Evolutionary conservation across 192 early-diverging fungal genomes (phyloP), one percentile per base, ranked within the genome.

Genomic region (Jimgerdemannia flammicorona): DNA sequence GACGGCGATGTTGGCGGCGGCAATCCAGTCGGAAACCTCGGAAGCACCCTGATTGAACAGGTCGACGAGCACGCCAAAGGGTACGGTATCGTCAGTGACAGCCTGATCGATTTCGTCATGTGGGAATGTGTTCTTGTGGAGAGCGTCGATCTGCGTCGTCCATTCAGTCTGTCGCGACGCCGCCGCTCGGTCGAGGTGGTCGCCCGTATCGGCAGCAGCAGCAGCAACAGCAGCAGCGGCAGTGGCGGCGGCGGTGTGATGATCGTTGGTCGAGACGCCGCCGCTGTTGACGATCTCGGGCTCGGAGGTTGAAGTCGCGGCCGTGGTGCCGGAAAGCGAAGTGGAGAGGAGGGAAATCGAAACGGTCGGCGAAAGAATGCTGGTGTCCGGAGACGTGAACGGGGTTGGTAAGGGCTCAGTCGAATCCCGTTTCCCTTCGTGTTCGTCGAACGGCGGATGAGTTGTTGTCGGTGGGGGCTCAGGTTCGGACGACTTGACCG

Each of bases 1-100:
- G 54, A 87, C 83, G 39, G 81, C 79, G 74, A 89, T 75, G 66
- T 89, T 84, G 39, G 88, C 84, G 20, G 66, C 79, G 70, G 86
- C 85, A 20, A 89, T 71, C 88, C 88, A 89, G 3, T 79, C 67
- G 20, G 80, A 81, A 44, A 87, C 49, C 8, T 59, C 49, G 6
- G 49, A 10, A 6, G 49, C 6, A 59, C 49, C 49, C 49, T 59
- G 6, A 59, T 59, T 59, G 49, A 59, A 59, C 49, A 6, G 14
- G 49, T 59, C 49, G 49, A 59, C 14, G 6, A 59, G 14, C 49
- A 59, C 49, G 49, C 8, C 8, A 59, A 59, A 14, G 6, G 14
- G 49, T 10, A 14, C 14, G 8, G 49, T 6, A 14, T 59, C 49
- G 14, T 59, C 49, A 0, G 49, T 14, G 14, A 59, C 8, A 6